Conservation (phyloP, 1,284 basidiomycete genomes). For the Papiliotrema nemorosa region DNA sequence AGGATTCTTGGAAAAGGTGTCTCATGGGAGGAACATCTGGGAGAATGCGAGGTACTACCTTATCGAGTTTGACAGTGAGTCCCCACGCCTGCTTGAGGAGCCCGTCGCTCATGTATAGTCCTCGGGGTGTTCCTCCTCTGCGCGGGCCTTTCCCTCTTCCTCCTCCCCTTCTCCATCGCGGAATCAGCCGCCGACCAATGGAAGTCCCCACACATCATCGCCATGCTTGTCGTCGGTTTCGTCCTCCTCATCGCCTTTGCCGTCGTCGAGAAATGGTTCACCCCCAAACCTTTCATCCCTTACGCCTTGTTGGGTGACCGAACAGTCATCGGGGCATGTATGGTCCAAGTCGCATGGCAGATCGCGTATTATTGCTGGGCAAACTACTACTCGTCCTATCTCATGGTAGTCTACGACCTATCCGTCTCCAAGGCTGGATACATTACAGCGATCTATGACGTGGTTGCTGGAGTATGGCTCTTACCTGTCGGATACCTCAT, state of each 20-base stretch:
- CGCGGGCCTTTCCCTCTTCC: slow-evolving; percentile 43
- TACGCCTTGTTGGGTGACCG: slow-evolving; percentile 43
- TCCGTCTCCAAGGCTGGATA: slow-evolving; percentile 45
- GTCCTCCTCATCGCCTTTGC: slow-evolving; percentile 41
- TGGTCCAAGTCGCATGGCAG: slow-evolving; percentile 43
- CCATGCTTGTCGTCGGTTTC: slow-evolving; percentile 47
- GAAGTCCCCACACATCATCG: slow-evolving; percentile 42
- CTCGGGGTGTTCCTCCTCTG: slow-evolving; percentile 47
- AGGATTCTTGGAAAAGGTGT: slow-evolving; percentile 13
- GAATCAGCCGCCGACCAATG: slow-evolving; percentile 32
- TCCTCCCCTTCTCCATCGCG: slow-evolving; percentile 48
- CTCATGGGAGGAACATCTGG: slow-evolving; percentile 16
- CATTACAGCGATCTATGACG: slow-evolving; percentile 45
- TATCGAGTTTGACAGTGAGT: slow-evolving; percentile 36
- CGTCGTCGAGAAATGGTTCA: slow-evolving; percentile 40
- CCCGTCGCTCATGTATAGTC: slow-evolving; percentile 14
- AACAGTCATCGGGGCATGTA: slow-evolving; percentile 44
- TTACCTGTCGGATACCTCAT: slow-evolving; percentile 42
- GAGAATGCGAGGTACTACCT: slow-evolving; percentile 42
- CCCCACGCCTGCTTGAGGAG: neutral
- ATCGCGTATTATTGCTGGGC: slow-evolving; percentile 42
- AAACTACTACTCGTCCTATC: slow-evolving; percentile 42
- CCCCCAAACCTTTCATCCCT: slow-evolving; percentile 44
- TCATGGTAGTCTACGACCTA: slow-evolving; percentile 45
- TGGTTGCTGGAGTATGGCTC: slow-evolving; percentile 43